A percentile compares a stretch with the other conserved stretches of the same genome.
phyloP scores from a whole-genome alignment of 352 stramenopile species.

The Elongisporangium anandrum region DNA sequence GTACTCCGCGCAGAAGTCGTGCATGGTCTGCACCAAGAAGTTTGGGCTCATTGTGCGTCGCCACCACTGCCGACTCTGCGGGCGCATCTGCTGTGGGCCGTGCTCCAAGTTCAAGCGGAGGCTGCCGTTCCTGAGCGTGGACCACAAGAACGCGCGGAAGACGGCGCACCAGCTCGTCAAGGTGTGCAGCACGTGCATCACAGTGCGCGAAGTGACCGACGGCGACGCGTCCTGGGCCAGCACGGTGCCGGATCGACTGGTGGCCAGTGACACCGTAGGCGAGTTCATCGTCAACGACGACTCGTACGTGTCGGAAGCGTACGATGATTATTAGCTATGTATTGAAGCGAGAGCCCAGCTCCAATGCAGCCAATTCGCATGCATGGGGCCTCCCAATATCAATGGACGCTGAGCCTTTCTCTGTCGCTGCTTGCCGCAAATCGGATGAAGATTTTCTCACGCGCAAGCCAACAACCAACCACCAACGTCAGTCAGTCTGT shows the following conservation, averaged over 20 bases:
- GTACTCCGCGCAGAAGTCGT: conserved; percentile 52
- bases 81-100: conserved; percentile 72
- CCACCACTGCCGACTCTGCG: conserved; percentile 81
- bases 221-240: conserved; percentile 54
- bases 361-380: not conserved
- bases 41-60: conserved; percentile 69
- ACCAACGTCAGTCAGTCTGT: not conserved
- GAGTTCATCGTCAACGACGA: conserved; percentile 9
- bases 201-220: conserved; percentile 40
- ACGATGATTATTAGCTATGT: conserved; percentile 42
- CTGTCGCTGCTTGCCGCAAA: conserved; percentile 3
- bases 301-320: conserved; percentile 4
- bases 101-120: conserved; percentile 77
- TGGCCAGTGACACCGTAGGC: conserved; percentile 43
- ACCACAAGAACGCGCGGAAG: conserved; percentile 35
- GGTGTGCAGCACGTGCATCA: conserved; percentile 74
- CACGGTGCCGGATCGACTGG: conserved; percentile 40
- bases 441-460: conserved; percentile 8
- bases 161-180: conserved; percentile 42
- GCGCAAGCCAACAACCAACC: not conserved
- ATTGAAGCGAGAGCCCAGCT: conserved; percentile 11
- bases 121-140: conserved; percentile 50
- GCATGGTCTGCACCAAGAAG: conserved; percentile 68
- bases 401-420: conserved; percentile 4
- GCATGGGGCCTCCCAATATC: conserved; percentile 1